Evolutionary conservation across 2,329 filamentous ascomycete genomes (phyloP).

Genomic region (Myriosclerotinia curreyana): DNA sequence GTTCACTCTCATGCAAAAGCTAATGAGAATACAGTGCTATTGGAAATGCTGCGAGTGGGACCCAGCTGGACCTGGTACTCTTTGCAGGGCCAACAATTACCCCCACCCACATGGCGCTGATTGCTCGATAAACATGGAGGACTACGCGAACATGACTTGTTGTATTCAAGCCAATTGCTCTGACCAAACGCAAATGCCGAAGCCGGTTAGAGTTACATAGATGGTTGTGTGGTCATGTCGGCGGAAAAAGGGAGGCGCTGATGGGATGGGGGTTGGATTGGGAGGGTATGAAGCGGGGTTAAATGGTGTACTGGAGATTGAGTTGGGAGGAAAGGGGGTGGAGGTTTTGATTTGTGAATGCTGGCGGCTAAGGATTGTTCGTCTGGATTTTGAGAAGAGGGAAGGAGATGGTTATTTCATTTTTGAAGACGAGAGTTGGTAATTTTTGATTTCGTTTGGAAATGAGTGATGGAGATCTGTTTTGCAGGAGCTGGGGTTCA

Average conservation of each 20-base stretch:
- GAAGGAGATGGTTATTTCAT: neutral
- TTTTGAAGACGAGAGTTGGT: neutral
- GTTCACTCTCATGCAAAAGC: too few species aligned
- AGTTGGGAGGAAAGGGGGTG: neutral
- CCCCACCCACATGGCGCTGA: neutral
- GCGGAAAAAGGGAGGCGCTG: too few species aligned
- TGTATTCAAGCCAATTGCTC: neutral
- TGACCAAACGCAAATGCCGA: neutral
- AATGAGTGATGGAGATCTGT: neutral
- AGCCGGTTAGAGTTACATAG: neutral
- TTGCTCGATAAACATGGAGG: neutral
- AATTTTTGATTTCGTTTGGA: neutral
- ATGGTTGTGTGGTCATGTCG: neutral
- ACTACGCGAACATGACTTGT: neutral
- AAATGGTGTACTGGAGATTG: too few species aligned
- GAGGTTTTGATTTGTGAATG: neutral
- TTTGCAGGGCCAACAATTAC: neutral
- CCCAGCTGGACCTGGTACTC: neutral
- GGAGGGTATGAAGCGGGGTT: too few species aligned
- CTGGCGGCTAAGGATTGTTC: too few species aligned
- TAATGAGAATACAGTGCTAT: neutral
- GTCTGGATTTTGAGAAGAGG: neutral
- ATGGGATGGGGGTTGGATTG: neutral
- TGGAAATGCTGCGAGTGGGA: constrained; percentile 2
- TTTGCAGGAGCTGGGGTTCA: too few species aligned